These are phyloP conservation scores for Penicillium coffeae DNA, from an alignment of 495 filamentous ascomycete species.

Conservation along the genomic window DNA sequence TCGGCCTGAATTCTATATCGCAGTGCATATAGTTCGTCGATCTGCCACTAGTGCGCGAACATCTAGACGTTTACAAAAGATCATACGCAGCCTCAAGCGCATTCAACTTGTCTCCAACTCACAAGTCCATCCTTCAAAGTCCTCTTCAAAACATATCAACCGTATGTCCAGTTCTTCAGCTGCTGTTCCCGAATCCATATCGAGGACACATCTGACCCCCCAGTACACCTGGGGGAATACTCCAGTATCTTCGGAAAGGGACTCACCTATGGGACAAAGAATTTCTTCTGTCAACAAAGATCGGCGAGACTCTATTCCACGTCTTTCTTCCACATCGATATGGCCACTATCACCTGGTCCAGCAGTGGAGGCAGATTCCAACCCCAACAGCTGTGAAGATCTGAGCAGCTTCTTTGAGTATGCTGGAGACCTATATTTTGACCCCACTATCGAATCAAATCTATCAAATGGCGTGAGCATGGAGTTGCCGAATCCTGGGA, in stretches of 20 bases:
- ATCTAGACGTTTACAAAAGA: conserved; percentile 37
- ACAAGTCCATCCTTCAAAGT: conserved; percentile 1
- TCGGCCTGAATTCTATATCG: conserved; percentile 75
- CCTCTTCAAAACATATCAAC: background rate
- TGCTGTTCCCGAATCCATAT: background rate
- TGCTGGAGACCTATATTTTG: conserved; percentile 38
- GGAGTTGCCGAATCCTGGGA: conserved; percentile 6
- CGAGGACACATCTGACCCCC: background rate
- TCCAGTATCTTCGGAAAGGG: background rate
- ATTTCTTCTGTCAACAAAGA: conserved; percentile 5
- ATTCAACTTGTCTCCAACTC: conserved; percentile 26
- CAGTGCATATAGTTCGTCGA: conserved; percentile 72
- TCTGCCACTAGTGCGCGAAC: conserved; percentile 38
- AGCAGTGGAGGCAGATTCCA: conserved; percentile 11
- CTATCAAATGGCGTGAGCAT: conserved; percentile 10
- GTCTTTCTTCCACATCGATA: conserved; percentile 13
- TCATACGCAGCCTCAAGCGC: conserved; percentile 36
- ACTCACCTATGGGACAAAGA: conserved; percentile 6
- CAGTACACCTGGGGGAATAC: conserved; percentile 1
- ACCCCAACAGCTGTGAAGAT: conserved; percentile 33
- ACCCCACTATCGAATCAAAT: conserved; percentile 16
- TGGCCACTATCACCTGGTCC: conserved; percentile 22
- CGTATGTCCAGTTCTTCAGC: background rate
- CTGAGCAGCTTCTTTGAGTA: conserved; percentile 45
- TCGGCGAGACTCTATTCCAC: conserved; percentile 10